Evolutionary conservation across 2,329 filamentous ascomycete species (phyloP).

Genomic region (Juglanconis oblonga): DNA sequence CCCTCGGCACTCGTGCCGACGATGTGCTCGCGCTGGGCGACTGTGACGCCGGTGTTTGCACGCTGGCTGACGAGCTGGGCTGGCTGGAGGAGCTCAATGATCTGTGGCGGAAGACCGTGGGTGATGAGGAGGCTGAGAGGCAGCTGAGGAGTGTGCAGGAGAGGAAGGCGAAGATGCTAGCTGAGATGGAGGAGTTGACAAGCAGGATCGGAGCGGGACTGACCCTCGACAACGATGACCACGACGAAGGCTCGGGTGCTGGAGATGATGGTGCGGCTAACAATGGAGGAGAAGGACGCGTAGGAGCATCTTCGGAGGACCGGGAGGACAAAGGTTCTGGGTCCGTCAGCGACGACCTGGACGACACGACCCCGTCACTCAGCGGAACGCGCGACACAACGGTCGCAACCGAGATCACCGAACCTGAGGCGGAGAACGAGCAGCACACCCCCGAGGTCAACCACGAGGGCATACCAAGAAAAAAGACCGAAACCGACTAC

Average conservation of each 20-base stretch:
- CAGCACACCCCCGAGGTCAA: neutral
- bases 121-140: constrained; percentile 54
- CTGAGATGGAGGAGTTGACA: constrained; percentile 38
- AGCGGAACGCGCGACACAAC: neutral
- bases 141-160: constrained; percentile 37
- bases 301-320: neutral
- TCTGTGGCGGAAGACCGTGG: constrained; percentile 68
- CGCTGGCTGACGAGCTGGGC: constrained; percentile 74
- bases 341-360: neutral
- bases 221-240: constrained; percentile 18
- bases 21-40: constrained; percentile 82
- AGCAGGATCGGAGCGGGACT: constrained; percentile 29
- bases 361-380: neutral
- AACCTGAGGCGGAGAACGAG: neutral
- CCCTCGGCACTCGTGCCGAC: constrained; percentile 71
- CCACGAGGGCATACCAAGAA: neutral
- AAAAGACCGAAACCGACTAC: no score
- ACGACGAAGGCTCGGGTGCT: neutral
- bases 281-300: neutral
- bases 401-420: neutral
- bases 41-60: constrained; percentile 78
- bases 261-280: neutral
- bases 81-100: constrained; percentile 82
- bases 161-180: constrained; percentile 34
- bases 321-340: neutral